phyloP scores from a whole-genome alignment of 2,329 filamentous ascomycete genomes.

The Macrophomina tecta region DNA sequence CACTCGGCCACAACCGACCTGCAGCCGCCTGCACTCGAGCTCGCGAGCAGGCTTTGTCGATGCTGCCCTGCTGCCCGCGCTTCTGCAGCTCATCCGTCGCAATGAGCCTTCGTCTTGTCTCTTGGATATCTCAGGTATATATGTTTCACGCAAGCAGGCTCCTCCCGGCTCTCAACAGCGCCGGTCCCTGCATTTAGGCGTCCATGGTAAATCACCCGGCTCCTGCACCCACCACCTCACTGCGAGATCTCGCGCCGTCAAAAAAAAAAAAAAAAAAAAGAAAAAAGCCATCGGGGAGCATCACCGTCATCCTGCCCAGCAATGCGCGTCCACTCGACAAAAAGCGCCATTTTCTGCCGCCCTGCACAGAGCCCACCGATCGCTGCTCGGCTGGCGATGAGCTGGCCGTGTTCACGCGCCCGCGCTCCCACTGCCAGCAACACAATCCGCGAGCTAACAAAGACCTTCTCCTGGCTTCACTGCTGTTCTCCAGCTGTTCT shows the following conservation, averaged over 20 bases:
- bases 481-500: slow-evolving; percentile 20
- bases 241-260: slow-evolving; percentile 7
- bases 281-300: not conserved
- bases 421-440: not conserved
- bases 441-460: not conserved
- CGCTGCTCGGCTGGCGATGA: slow-evolving; percentile 3
- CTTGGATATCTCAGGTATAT: not conserved
- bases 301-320: not conserved
- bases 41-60: not conserved
- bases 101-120: not conserved
- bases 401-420: slow-evolving; percentile 7
- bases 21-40: not conserved
- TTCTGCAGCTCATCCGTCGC: not conserved
- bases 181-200: slow-evolving; percentile 20
- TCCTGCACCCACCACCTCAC: slow-evolving; percentile 1
- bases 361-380: not conserved
- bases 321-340: not conserved
- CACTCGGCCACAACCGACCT: slow-evolving; percentile 19
- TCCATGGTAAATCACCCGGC: slow-evolving; percentile 21
- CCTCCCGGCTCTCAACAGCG: slow-evolving; percentile 1
- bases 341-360: not conserved
- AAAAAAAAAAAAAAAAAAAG: not conserved
- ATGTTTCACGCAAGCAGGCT: slow-evolving; percentile 12
- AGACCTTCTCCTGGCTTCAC: slow-evolving; percentile 13
- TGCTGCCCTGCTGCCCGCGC: not conserved